Evolutionary conservation across 768 basidiomycete genomes (phyloP).

Genomic region (Boletus rubroflammeus): DNA sequence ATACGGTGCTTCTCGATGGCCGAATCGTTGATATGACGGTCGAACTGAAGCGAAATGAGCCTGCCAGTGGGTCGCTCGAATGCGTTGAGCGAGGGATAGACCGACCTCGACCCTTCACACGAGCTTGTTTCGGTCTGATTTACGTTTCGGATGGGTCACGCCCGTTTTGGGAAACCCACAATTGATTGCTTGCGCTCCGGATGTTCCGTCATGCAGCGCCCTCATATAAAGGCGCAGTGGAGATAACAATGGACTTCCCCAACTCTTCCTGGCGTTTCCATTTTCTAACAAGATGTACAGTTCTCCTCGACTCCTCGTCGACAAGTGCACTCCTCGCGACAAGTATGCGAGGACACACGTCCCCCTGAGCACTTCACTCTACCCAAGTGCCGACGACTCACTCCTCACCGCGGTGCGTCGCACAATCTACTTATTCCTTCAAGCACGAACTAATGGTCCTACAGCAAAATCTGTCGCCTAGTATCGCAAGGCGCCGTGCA

Average conservation of each 20-base stretch:
- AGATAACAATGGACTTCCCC: not conserved
- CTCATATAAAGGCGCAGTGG: conserved; percentile 22
- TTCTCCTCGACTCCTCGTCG: conserved; percentile 29
- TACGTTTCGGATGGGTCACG: conserved; percentile 22
- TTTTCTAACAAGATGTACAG: conserved; percentile 14
- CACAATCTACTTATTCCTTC: not conserved
- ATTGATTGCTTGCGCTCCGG: conserved; percentile 18
- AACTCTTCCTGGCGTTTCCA: not conserved
- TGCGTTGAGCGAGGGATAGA: conserved; percentile 4
- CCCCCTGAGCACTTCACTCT: conserved; percentile 25
- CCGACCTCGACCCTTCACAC: conserved; percentile 11
- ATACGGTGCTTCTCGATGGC: conserved; percentile 11
- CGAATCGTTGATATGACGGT: conserved; percentile 15
- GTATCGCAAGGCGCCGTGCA: conserved; percentile 27
- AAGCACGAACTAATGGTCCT: not conserved
- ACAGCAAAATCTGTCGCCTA: conserved; percentile 17
- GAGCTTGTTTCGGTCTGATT: conserved; percentile 14
- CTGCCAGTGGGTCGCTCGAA: not conserved
- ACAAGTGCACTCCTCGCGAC: conserved; percentile 34
- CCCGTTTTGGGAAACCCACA: conserved; percentile 11
- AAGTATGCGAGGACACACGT: conserved; percentile 32
- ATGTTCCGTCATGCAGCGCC: conserved; percentile 12
- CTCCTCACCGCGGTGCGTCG: conserved; percentile 20
- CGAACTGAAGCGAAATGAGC: conserved; percentile 20
- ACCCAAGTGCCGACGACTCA: conserved; percentile 29